These are phyloP conservation scores for Dioscorea dumetorum DNA, from an alignment of 106 monocot species.

Conservation along the genomic window DNA sequence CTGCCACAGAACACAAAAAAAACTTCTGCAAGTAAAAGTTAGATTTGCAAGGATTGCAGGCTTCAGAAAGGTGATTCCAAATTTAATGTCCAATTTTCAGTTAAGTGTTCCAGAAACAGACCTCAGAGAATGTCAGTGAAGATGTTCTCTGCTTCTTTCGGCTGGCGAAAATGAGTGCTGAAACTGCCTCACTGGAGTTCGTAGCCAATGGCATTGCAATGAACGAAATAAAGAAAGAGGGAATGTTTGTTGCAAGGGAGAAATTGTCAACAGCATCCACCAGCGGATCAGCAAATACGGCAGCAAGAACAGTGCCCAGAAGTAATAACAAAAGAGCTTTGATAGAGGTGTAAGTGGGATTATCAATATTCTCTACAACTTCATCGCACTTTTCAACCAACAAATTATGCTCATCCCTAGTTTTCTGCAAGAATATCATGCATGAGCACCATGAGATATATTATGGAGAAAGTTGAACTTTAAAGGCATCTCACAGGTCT, in stretches of 20 bases:
- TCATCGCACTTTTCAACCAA: conserved; percentile 40
- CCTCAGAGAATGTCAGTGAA: conserved; percentile 81
- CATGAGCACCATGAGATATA: background rate
- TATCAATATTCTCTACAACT: conserved; percentile 35
- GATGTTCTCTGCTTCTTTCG: conserved; percentile 62
- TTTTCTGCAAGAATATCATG: conserved; percentile 35
- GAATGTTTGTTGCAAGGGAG: conserved; percentile 61
- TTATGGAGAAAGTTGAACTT: background rate
- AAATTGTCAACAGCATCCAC: conserved; percentile 76
- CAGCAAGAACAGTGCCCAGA: conserved; percentile 57
- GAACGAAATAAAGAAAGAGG: conserved; percentile 79
- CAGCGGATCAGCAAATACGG: conserved; percentile 64
- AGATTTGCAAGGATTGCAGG: too few relatives aligned
- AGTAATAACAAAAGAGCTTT: conserved; percentile 54
- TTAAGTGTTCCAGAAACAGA: conserved; percentile 10
- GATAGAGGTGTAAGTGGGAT: conserved; percentile 24
- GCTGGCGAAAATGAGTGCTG: conserved; percentile 70
- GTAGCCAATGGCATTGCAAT: conserved; percentile 78
- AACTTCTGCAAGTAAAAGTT: too few relatives aligned
- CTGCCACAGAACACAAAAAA: too few relatives aligned
- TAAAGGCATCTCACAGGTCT: background rate
- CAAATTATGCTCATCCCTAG: conserved; percentile 47
- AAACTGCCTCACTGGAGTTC: conserved; percentile 78
- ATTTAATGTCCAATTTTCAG: too few relatives aligned
- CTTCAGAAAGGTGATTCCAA: too few relatives aligned